These are phyloP conservation scores for Vitis hybrid DNA, from an alignment of 177 flowering plant species.

Conservation along the genomic window DNA sequence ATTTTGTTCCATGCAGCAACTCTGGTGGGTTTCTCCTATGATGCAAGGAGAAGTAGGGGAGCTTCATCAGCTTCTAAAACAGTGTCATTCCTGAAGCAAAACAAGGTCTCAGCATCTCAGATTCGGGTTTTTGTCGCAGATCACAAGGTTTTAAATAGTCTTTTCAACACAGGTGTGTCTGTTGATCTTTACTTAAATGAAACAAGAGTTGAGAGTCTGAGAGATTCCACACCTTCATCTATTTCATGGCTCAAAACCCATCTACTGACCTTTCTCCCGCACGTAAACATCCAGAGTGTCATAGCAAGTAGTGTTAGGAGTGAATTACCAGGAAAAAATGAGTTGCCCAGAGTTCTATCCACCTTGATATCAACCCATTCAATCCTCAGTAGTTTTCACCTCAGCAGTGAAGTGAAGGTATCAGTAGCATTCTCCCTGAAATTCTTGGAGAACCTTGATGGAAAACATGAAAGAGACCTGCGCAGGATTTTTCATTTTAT, in stretches of 20 bases:
- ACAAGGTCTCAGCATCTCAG: slow-evolving; percentile 30
- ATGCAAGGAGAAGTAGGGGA: slow-evolving; percentile 31
- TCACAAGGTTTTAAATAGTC: slow-evolving; percentile 18
- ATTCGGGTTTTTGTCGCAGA: slow-evolving; percentile 32
- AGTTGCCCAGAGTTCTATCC: slow-evolving; percentile 24
- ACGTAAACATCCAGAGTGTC: slow-evolving; percentile 34
- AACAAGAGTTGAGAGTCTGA: slow-evolving; percentile 12
- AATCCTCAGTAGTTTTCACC: slow-evolving; percentile 21
- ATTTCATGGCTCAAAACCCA: slow-evolving; percentile 36
- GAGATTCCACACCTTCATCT: slow-evolving; percentile 21
- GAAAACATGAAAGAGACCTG: slow-evolving; percentile 20
- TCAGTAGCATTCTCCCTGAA: slow-evolving; percentile 33
- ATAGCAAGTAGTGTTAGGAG: slow-evolving; percentile 14
- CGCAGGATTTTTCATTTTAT: slow-evolving; percentile 24
- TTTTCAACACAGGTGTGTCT: slow-evolving; percentile 12
- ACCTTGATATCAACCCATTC: slow-evolving; percentile 41
- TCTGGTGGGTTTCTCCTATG: slow-evolving; percentile 47
- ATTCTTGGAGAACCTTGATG: slow-evolving; percentile 26
- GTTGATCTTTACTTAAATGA: slow-evolving; percentile 45
- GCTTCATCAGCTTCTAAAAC: slow-evolving; percentile 21
- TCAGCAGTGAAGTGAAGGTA: slow-evolving; percentile 33
- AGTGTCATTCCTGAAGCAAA: slow-evolving; percentile 30
- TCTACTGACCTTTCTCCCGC: slow-evolving; percentile 19
- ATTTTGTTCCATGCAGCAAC: slow-evolving; percentile 33
- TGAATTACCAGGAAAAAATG: slow-evolving; percentile 2